Conservation (phyloP, 2,329 filamentous ascomycete species). For the Lizonia empirigonia region DNA sequence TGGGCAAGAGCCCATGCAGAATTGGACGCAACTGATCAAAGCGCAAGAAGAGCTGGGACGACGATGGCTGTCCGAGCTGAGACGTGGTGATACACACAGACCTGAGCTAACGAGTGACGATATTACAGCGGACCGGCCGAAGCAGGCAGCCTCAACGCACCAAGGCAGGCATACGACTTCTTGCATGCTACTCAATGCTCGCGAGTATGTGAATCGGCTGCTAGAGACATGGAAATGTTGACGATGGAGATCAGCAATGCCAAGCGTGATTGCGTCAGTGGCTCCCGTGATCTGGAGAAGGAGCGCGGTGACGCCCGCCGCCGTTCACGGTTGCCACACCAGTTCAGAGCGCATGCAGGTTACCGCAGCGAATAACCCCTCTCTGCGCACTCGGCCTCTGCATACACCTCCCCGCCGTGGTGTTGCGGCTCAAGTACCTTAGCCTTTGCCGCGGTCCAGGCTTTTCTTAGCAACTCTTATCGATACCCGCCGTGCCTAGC, state of each 20-base stretch:
- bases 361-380: neutral
- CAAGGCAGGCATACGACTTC: neutral
- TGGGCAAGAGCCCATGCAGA: no score
- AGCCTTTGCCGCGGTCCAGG: slow-evolving; percentile 16
- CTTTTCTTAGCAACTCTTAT: slow-evolving; percentile 24
- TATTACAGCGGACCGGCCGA: neutral
- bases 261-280: slow-evolving; percentile 18
- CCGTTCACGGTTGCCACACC: slow-evolving; percentile 2
- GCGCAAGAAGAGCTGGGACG: neutral
- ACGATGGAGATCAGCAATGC: neutral
- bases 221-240: no score
- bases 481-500: slow-evolving; percentile 20
- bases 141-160: neutral
- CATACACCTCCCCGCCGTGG: slow-evolving; percentile 9
- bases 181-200: no score
- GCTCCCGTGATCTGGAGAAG: slow-evolving; percentile 2
- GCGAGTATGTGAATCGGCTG: no score
- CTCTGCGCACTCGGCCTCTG: neutral
- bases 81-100: neutral
- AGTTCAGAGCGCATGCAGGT: slow-evolving; percentile 4
- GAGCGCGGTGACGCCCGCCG: neutral
- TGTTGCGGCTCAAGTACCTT: slow-evolving; percentile 17
- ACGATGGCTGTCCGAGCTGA: neutral
- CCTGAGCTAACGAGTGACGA: slow-evolving; percentile 2
- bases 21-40: no score